Evolutionary conservation across 2,329 filamentous ascomycete species (phyloP), one percentile per base, ranked within the genome.

Genomic region (Orbilia brochopaga): DNA sequence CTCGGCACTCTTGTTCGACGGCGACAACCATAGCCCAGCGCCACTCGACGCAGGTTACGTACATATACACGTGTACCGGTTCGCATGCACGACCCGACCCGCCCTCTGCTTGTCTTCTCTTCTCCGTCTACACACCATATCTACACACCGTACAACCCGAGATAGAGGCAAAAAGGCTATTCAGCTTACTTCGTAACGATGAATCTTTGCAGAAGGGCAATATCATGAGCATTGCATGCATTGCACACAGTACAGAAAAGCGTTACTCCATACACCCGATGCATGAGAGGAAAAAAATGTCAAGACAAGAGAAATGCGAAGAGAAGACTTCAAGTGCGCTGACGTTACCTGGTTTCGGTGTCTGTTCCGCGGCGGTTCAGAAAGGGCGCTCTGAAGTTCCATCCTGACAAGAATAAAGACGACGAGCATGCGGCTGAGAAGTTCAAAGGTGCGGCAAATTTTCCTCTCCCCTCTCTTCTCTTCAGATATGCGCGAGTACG

Each of bases 361-460:
- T 48, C 63, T 69, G 61, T 74, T 48, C 42, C 35, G 37, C 46
- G 37, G 54, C 37, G 30, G 21, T 63, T 70, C 66, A 77, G 76
- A 69, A 77, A 76, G 74, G 75, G 75, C 62, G 76, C 76, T 37
- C 67, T 77, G 54, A 76, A 77, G 82, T 92, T 87, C 81, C 94
- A 99, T 79, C 94, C 94, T 5, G 94, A 99, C 83, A 99, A 97
- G 85, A 99, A 97, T 84, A 92, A 92, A 80, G 88, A 96, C 81
- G 92, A 93, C 77, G 87, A 92, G 30, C 82, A 87, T 58, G 91
- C 93, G 7, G 84, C 87, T 72, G 94, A 97, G 79, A 97, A 93
- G 81, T 99, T 99, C 85, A 99, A 99, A 82, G 84, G 84, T 84
- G 80, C 74, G 80, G 76, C 46, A 32, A n/a, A n/a, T n/a, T n/a